Evolutionary conservation across 805 yeast species (phyloP).

Genomic region (Hanseniaspora occidentalis): DNA sequence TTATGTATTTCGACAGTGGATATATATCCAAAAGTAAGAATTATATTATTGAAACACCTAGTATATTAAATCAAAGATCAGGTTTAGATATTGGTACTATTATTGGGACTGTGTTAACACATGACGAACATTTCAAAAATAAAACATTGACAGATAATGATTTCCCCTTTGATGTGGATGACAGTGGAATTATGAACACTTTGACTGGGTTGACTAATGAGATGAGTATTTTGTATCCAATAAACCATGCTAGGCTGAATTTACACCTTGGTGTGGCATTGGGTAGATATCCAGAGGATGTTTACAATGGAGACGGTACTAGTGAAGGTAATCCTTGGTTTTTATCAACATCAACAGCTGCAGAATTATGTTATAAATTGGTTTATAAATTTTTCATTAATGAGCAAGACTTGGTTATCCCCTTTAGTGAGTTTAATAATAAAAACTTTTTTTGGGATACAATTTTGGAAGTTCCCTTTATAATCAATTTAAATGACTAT

Average conservation of each 20-base stretch:
- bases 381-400: constrained; percentile 31
- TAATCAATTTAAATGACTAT: constrained; percentile 22
- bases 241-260: constrained; percentile 41
- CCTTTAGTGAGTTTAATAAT: constrained; percentile 9
- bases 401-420: constrained; percentile 33
- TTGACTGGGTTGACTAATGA: constrained; percentile 47
- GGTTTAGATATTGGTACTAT: constrained; percentile 77
- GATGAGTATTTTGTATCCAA: constrained; percentile 67
- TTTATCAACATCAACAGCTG: constrained; percentile 57
- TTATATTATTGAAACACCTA: constrained; percentile 63
- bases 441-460: constrained; percentile 17
- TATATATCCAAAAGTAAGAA: constrained; percentile 30
- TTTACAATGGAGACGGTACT: constrained; percentile 62
- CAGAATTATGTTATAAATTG: constrained; percentile 48
- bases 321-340: constrained; percentile 94
- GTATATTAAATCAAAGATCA: constrained; percentile 32
- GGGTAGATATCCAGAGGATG: constrained; percentile 90
- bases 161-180: constrained; percentile 53
- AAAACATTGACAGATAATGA: constrained; percentile 8
- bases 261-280: constrained; percentile 44
- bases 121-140: constrained; percentile 32
- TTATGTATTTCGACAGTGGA: constrained; percentile 22
- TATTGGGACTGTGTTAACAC: constrained; percentile 30
- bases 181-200: constrained; percentile 48
- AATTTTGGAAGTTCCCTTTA: constrained; percentile 17